Evolutionary conservation across 1,139 yeast genomes (phyloP).

Genomic region (Candida dubliniensis): DNA sequence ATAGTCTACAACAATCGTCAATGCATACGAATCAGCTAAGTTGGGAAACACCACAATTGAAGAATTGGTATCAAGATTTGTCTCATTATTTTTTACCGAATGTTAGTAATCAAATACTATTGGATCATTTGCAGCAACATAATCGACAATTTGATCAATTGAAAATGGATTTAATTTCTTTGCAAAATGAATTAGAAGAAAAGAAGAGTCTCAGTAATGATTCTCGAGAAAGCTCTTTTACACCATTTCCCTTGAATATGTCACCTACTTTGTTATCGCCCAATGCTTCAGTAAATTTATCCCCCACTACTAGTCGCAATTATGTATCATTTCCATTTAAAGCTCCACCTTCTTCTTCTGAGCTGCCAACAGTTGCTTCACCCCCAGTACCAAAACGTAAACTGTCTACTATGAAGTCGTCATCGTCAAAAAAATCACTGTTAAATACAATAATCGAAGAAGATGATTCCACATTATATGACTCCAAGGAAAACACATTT

Average conservation of each 20-base stretch:
- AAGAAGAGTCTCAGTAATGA: conserved; percentile 5
- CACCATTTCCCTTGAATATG: conserved; percentile 15
- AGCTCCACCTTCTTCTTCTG: conserved; percentile 1
- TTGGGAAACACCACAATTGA: conserved; percentile 8
- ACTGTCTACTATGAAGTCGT: conserved; percentile 1
- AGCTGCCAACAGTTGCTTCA: conserved; percentile 9
- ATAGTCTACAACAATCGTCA: conserved; percentile 13
- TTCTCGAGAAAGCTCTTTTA: conserved; percentile 9
- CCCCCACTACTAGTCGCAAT: not conserved
- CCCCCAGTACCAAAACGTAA: conserved; percentile 10
- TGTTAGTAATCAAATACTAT: conserved; percentile 12
- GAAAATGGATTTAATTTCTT: conserved; percentile 11
- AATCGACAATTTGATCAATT: conserved; percentile 14
- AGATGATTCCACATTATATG: conserved; percentile 11
- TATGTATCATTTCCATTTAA: not conserved
- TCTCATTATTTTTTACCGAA: conserved; percentile 15
- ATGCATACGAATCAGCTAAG: conserved; percentile 9
- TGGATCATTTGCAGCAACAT: conserved; percentile 14
- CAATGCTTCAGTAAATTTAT: conserved; percentile 1
- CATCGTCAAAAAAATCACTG: conserved; percentile 6
- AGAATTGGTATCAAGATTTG: conserved; percentile 14
- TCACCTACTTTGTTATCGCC: conserved; percentile 7
- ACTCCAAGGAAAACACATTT: conserved; percentile 7
- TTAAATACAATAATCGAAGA: conserved; percentile 14
- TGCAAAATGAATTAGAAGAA: conserved; percentile 10